phyloP scores from a whole-genome alignment of 805 yeast species.

The Candida rishiriensis region DNA sequence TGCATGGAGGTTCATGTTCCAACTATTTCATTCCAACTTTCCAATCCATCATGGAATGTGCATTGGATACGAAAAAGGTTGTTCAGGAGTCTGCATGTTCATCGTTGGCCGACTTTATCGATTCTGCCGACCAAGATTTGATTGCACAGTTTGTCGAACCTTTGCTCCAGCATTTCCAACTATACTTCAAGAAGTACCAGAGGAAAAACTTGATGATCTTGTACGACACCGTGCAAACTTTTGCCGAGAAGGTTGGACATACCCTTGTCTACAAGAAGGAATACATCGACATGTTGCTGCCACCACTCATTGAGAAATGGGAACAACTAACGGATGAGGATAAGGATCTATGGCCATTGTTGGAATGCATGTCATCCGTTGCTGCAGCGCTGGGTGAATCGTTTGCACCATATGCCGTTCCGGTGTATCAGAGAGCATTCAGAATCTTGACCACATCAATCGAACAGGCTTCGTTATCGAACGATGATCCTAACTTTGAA shows the following conservation, averaged over 20 bases:
- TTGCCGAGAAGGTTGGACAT: constrained; percentile 71
- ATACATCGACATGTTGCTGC: constrained; percentile 60
- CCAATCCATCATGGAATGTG: constrained; percentile 67
- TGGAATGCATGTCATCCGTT: constrained; percentile 89
- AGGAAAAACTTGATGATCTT: constrained; percentile 74
- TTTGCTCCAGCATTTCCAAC: constrained; percentile 62
- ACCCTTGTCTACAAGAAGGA: constrained; percentile 48
- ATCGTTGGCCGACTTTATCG: constrained; percentile 79
- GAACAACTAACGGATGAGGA: constrained; percentile 68
- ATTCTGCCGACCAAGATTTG: constrained; percentile 59
- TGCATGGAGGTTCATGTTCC: constrained; percentile 55
- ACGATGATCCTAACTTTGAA: constrained; percentile 59
- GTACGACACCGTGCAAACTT: constrained; percentile 88
- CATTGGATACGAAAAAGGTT: constrained; percentile 77
- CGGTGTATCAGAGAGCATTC: constrained; percentile 76
- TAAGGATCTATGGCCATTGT: constrained; percentile 81
- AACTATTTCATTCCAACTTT: constrained; percentile 72
- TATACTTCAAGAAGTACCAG: constrained; percentile 75
- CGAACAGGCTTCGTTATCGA: constrained; percentile 58
- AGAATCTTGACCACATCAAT: constrained; percentile 66
- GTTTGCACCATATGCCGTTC: constrained; percentile 85
- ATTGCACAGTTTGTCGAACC: constrained; percentile 62
- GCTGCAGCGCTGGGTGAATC: constrained; percentile 82
- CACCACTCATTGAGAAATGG: constrained; percentile 85
- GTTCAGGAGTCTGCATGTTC: constrained; percentile 96